phyloP scores from a whole-genome alignment of 805 yeast genomes.

The Hanseniaspora hatyaiensis region DNA sequence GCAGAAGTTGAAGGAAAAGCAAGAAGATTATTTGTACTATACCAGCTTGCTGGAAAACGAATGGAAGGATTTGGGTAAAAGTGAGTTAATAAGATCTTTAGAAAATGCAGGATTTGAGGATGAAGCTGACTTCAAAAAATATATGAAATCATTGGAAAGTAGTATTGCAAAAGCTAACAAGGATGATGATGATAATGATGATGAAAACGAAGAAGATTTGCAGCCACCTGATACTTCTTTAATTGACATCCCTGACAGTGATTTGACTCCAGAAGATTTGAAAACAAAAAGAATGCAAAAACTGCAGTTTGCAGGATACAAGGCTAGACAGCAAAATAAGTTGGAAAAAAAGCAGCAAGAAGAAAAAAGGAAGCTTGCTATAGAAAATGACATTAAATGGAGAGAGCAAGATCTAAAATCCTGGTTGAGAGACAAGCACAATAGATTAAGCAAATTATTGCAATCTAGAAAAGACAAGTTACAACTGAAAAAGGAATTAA shows the following conservation, averaged over 20 bases:
- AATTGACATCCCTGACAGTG: constrained; percentile 73
- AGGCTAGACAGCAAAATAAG: constrained; percentile 73
- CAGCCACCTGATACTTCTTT: constrained; percentile 51
- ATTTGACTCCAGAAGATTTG: constrained; percentile 64
- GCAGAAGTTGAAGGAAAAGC: constrained; percentile 69
- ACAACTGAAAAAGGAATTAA: constrained; percentile 62
- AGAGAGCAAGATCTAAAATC: constrained; percentile 58
- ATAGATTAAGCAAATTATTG: constrained; percentile 47
- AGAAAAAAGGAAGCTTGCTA: constrained; percentile 47
- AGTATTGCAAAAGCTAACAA: constrained; percentile 60
- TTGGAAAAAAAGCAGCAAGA: constrained; percentile 63
- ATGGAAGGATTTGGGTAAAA: constrained; percentile 39
- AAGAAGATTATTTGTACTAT: constrained; percentile 68
- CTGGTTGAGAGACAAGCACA: constrained; percentile 69
- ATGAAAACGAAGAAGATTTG: constrained; percentile 36
- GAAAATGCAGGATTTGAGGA: constrained; percentile 69
- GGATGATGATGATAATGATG: constrained; percentile 44
- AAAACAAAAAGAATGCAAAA: constrained; percentile 80
- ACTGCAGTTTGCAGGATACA: constrained; percentile 72
- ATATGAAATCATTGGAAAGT: constrained; percentile 51
- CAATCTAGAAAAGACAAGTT: constrained; percentile 52
- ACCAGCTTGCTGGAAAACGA: constrained; percentile 41
- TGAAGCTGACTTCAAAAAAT: constrained; percentile 57
- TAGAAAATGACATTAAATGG: constrained; percentile 62
- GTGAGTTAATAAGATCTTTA: constrained; percentile 43